A percentile compares a stretch with the other conserved stretches of the same genome.
phyloP scores from a whole-genome alignment of 2,329 filamentous ascomycete genomes.

The Botrytis pseudocinerea region DNA sequence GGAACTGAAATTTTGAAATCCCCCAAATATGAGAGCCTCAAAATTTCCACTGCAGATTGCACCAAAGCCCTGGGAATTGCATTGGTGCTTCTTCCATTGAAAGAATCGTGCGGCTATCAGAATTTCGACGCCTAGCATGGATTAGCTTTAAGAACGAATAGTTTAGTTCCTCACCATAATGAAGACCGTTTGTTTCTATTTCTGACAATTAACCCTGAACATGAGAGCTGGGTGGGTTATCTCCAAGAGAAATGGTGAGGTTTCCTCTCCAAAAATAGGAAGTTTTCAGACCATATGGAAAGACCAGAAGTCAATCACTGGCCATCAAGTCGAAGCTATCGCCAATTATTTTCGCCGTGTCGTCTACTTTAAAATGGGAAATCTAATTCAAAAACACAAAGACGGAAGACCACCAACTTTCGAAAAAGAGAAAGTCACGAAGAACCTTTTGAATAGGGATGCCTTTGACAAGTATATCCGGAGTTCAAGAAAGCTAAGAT shows the following conservation, averaged over 20 bases:
- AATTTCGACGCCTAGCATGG: no score
- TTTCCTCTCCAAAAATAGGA: background rate
- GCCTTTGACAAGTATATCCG: background rate
- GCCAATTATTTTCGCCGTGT: background rate
- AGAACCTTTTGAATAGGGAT: background rate
- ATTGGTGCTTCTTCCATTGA: background rate
- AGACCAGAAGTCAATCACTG: background rate
- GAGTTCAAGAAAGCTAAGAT: background rate
- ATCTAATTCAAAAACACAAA: background rate
- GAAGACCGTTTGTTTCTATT: background rate
- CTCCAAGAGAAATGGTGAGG: background rate
- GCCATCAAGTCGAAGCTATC: background rate
- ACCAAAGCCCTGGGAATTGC: background rate
- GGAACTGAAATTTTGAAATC: background rate
- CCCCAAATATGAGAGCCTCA: background rate
- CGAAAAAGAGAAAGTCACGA: background rate
- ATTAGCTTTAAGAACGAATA: no score
- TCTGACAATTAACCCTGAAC: no score
- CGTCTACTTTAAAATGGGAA: background rate
- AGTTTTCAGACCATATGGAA: background rate
- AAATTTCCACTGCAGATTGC: background rate
- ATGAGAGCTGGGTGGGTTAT: background rate
- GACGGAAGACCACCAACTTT: no score
- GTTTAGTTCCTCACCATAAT: background rate
- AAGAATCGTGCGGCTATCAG: background rate